These are phyloP conservation scores for Candida stauntonica DNA, from an alignment of 805 yeast species.

Conservation along the genomic window DNA sequence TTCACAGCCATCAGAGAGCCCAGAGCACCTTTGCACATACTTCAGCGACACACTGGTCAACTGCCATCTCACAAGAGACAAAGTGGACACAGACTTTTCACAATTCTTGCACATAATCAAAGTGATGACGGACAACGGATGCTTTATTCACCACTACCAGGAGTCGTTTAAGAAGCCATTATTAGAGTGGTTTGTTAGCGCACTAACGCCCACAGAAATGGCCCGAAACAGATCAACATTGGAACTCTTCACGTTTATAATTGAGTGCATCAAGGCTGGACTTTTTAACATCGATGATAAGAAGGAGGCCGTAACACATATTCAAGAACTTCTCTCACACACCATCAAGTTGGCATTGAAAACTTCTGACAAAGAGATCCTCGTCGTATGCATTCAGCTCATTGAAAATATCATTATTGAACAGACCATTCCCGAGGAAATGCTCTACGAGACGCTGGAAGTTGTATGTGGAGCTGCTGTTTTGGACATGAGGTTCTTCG, in stretches of 20 bases:
- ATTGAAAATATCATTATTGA: constrained; percentile 40
- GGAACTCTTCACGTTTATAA: constrained; percentile 34
- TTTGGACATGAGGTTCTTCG: constrained; percentile 33
- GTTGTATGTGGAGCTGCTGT: constrained; percentile 43
- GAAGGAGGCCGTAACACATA: constrained; percentile 28
- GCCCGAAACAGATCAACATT: constrained; percentile 17
- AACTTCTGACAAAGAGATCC: constrained; percentile 35
- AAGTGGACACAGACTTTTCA: constrained; percentile 47
- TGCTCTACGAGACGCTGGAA: constrained; percentile 35
- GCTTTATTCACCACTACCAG: constrained; percentile 47
- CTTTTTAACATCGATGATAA: constrained; percentile 31
- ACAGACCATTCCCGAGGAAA: constrained; percentile 42
- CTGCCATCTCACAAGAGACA: constrained; percentile 32
- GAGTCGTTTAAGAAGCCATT: constrained; percentile 39
- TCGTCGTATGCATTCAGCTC: constrained; percentile 37
- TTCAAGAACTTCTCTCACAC: constrained; percentile 31
- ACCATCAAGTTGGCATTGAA: constrained; percentile 35
- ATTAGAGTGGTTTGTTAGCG: constrained; percentile 32
- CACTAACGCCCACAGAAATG: constrained; percentile 31
- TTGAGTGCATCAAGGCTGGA: constrained; percentile 43
- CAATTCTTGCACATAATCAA: constrained; percentile 44
- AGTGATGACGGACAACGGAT: constrained; percentile 47
- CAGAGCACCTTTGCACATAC: constrained; percentile 47
- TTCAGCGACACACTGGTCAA: constrained; percentile 52
- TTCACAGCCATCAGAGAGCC: constrained; percentile 40